Conservation (phyloP, 176 grass and related monocot genomes). For the Oryza rufipogon region DNA sequence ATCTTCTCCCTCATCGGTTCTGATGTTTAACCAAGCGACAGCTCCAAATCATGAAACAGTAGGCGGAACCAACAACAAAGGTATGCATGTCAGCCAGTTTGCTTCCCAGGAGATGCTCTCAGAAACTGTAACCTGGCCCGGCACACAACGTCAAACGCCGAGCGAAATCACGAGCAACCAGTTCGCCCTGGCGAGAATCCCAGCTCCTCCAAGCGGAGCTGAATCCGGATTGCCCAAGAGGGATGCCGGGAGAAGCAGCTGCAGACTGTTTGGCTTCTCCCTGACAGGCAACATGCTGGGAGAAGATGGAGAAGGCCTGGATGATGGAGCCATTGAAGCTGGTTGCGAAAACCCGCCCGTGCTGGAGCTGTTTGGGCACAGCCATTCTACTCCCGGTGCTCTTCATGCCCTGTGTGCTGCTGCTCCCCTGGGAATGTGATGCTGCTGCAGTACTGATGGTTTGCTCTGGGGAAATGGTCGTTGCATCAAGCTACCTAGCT, state of each 20-base stretch:
- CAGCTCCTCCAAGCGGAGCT: neutral
- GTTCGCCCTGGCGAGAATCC: conserved; percentile 1
- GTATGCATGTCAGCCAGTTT: conserved; percentile 20
- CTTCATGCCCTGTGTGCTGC: conserved; percentile 57
- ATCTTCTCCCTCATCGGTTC: conserved; percentile 71
- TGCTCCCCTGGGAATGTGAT: conserved; percentile 54
- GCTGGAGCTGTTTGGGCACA: conserved; percentile 50
- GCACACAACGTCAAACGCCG: conserved; percentile 17
- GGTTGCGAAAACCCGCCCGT: conserved; percentile 7
- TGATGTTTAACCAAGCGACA: conserved; percentile 64
- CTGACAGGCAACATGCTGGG: conserved; percentile 60
- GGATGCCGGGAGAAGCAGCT: conserved; percentile 34
- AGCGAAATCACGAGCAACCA: conserved; percentile 23
- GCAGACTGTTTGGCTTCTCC: conserved; percentile 86
- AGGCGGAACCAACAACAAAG: conserved; percentile 3
- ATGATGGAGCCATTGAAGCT: conserved; percentile 27
- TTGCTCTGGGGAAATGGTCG: neutral
- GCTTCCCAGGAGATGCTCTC: conserved; percentile 11
- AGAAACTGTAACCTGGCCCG: conserved; percentile 23
- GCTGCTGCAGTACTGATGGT: neutral
- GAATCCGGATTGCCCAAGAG: conserved; percentile 21
- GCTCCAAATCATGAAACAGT: conserved; percentile 20
- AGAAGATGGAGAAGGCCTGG: conserved; percentile 35
- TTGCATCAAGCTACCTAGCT: neutral
- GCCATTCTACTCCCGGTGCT: conserved; percentile 27